phyloP scores from a whole-genome alignment of 306 rosid species.

The Gynostemma pentaphyllum region DNA sequence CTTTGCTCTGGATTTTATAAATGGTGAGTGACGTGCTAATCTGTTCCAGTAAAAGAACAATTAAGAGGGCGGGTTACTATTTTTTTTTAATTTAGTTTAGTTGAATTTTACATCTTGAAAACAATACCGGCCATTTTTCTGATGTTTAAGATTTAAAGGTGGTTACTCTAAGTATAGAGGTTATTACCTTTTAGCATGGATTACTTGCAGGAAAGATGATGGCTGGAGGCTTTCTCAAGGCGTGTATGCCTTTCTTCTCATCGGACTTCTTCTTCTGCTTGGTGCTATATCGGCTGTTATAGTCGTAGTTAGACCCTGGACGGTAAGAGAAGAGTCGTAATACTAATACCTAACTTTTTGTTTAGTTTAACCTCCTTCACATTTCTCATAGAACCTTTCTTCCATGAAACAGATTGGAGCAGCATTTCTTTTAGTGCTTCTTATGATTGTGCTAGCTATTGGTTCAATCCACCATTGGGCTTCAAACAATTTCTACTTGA shows the following conservation, averaged over 20 bases:
- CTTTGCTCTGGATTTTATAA: constrained; percentile 87
- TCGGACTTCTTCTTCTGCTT: constrained; percentile 85
- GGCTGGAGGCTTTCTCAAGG: constrained; percentile 90
- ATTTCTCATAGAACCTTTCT: constrained; percentile 11
- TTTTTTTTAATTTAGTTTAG: too few species aligned
- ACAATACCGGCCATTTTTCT: background rate
- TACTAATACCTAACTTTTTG: background rate
- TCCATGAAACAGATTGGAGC: constrained; percentile 65
- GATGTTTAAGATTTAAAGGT: constrained; percentile 2
- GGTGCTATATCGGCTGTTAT: constrained; percentile 93
- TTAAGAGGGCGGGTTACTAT: background rate
- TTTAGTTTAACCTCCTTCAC: background rate
- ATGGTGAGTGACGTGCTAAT: constrained; percentile 48
- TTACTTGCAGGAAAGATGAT: constrained; percentile 87
- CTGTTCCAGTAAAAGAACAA: background rate
- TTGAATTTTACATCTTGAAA: background rate
- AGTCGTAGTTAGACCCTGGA: constrained; percentile 83
- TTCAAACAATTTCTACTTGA: constrained; percentile 95
- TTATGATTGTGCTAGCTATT: constrained; percentile 80
- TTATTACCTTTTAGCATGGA: background rate
- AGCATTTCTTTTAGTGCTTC: constrained; percentile 89
- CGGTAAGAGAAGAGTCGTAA: constrained; percentile 40
- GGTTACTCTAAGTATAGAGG: background rate
- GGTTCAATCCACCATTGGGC: constrained; percentile 98
- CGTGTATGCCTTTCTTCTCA: constrained; percentile 72